A percentile compares a stretch with the other conserved stretches of the same genome.
Conservation (phyloP, 2,329 filamentous ascomycete species). For the Paracoccidioides brasiliensis region DNA sequence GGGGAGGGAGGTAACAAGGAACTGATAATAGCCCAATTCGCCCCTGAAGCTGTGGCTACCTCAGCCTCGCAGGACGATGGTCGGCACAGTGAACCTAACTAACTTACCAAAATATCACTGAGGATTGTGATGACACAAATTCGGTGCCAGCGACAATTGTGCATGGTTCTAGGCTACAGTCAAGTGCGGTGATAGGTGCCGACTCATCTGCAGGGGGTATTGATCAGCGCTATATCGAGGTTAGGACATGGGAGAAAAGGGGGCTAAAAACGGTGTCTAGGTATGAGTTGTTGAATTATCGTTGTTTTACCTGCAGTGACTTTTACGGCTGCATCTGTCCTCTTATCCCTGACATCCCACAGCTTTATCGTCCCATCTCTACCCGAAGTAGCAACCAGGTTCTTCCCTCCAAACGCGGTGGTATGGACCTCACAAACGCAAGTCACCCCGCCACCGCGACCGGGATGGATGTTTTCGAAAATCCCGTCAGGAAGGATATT, state of each 20-base stretch:
- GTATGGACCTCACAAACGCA: slow-evolving; percentile 15
- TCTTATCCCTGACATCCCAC: slow-evolving; percentile 28
- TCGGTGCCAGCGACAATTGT: slow-evolving; percentile 45
- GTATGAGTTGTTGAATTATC: too few relatives aligned
- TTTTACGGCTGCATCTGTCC: slow-evolving; percentile 19
- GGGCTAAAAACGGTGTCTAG: background rate
- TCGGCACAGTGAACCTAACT: slow-evolving; percentile 12
- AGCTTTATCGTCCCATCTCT: slow-evolving; percentile 30
- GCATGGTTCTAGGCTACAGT: slow-evolving; percentile 34
- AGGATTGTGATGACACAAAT: slow-evolving; percentile 31
- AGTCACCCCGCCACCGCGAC: slow-evolving; percentile 28
- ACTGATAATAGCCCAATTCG: background rate
- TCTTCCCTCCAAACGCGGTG: slow-evolving; percentile 9
- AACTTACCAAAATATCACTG: slow-evolving; percentile 33
- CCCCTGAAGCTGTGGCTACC: background rate
- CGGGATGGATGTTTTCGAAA: slow-evolving; percentile 9
- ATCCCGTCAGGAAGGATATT: slow-evolving; percentile 15
- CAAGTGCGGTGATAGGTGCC: slow-evolving; percentile 41
- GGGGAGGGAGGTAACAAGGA: background rate
- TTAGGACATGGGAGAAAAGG: too few relatives aligned
- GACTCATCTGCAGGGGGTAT: slow-evolving; percentile 29
- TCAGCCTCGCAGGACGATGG: background rate
- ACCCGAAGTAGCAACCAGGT: slow-evolving; percentile 14
- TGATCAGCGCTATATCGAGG: slow-evolving; percentile 2
- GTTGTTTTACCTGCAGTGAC: slow-evolving; percentile 22